Evolutionary conservation across 73 alveolate genomes (phyloP).

Genomic region (Paramecium bursaria): DNA sequence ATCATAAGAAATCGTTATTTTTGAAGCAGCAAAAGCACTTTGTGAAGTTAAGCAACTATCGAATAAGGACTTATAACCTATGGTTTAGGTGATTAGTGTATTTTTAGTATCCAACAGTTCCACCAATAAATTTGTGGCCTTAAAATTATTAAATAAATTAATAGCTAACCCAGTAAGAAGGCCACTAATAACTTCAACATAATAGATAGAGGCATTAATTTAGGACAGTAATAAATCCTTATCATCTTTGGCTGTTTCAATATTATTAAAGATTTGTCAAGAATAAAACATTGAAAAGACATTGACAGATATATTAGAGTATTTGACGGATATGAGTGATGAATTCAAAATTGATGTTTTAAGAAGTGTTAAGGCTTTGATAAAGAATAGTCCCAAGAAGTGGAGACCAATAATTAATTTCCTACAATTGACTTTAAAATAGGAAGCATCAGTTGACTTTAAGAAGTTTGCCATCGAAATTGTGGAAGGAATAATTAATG

Average conservation of each 20-base stretch:
- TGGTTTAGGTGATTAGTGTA: constrained; percentile 50
- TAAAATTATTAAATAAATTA: constrained; percentile 56
- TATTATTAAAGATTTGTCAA: constrained; percentile 60
- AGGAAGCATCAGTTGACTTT: constrained; percentile 58
- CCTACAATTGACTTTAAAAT: constrained; percentile 43
- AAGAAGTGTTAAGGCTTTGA: constrained; percentile 64
- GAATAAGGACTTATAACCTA: constrained; percentile 56
- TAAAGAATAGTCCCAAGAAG: constrained; percentile 42
- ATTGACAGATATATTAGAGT: constrained; percentile 45
- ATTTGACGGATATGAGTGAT: constrained; percentile 65
- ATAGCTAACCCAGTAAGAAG: constrained; percentile 63
- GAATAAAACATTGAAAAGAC: constrained; percentile 58
- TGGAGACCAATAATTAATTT: constrained; percentile 54
- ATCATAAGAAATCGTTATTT: constrained; percentile 62
- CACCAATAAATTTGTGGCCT: constrained; percentile 65
- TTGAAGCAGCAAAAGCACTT: constrained; percentile 67
- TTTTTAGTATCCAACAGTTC: constrained; percentile 51
- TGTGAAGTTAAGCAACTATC: constrained; percentile 61
- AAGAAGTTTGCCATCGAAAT: constrained; percentile 57
- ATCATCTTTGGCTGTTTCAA: constrained; percentile 67
- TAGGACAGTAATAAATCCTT: constrained; percentile 60
- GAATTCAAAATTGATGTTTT: constrained; percentile 68
- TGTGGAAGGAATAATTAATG: constrained; percentile 57
- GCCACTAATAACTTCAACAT: constrained; percentile 13
- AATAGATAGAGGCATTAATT: constrained; percentile 42